Conservation (phyloP, 495 filamentous ascomycete genomes). For the Penicillium diatomitis region DNA sequence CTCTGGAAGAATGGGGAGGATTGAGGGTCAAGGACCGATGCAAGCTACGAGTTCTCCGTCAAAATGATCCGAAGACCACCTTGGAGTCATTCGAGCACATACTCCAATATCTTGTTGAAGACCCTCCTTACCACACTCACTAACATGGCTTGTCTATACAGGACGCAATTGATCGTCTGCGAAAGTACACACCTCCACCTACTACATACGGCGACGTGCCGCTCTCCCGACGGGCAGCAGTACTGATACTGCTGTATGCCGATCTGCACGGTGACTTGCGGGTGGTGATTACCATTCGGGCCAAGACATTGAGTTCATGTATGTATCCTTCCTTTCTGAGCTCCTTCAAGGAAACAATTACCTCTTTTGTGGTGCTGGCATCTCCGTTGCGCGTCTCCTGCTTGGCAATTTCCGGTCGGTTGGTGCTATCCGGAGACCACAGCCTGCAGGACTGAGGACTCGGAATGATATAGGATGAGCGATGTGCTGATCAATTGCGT, state of each 20-base stretch:
- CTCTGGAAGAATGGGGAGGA: no score
- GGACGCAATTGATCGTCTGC: constrained; percentile 69
- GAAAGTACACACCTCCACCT: constrained; percentile 55
- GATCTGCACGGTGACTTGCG: constrained; percentile 66
- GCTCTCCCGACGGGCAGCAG: constrained; percentile 65
- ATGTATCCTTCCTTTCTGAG: constrained; percentile 3
- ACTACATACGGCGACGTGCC: constrained; percentile 57
- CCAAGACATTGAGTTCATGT: constrained; percentile 60
- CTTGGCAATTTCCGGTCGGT: no score
- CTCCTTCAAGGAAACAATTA: background rate
- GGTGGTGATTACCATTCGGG: constrained; percentile 81
- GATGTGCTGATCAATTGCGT: constrained; percentile 3
- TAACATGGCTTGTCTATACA: constrained; percentile 14
- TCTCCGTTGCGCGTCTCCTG: no score
- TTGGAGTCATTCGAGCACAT: no score
- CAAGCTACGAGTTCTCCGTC: background rate
- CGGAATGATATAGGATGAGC: constrained; percentile 15
- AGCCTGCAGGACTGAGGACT: background rate
- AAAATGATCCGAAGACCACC: constrained; percentile 2
- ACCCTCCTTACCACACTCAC: no score
- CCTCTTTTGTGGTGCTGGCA: no score
- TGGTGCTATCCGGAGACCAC: no score
- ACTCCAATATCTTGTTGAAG: no score
- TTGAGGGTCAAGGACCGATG: no score
- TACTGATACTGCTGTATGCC: constrained; percentile 76